Conservation (phyloP, 768 basidiomycete species). For the Serendipita indica region DNA sequence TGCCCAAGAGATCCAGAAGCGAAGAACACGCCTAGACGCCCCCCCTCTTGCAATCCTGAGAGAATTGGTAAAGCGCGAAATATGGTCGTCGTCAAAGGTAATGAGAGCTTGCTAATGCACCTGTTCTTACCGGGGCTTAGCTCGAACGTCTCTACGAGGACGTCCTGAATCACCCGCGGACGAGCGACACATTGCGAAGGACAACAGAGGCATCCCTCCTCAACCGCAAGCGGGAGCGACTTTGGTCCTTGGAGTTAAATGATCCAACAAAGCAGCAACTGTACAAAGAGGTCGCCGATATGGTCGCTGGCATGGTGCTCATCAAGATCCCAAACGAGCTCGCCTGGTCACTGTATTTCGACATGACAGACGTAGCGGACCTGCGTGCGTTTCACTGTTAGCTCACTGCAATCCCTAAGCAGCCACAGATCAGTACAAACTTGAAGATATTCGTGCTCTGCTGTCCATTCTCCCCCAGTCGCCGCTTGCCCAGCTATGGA, state of each 20-base stretch:
- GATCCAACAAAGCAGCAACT: constrained; percentile 31
- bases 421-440: not conserved
- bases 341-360: constrained; percentile 69
- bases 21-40: constrained; percentile 62
- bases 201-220: constrained; percentile 63
- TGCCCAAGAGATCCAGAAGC: constrained; percentile 57
- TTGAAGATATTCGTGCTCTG: not conserved
- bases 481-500: not conserved
- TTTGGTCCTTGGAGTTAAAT: constrained; percentile 30
- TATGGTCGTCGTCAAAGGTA: constrained; percentile 49
- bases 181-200: constrained; percentile 67
- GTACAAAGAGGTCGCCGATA: constrained; percentile 48
- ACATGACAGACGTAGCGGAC: constrained; percentile 51
- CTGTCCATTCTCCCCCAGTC: constrained; percentile 9
- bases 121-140: constrained; percentile 27
- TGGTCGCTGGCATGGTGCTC: constrained; percentile 62
- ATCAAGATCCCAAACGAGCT: constrained; percentile 62
- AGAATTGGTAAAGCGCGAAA: constrained; percentile 46
- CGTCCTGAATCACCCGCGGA: constrained; percentile 65
- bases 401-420: not conserved
- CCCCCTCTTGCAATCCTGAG: constrained; percentile 41
- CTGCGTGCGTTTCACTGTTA: constrained; percentile 37
- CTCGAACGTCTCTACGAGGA: constrained; percentile 49
- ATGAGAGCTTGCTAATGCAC: constrained; percentile 10
- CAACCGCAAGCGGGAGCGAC: constrained; percentile 41